Evolutionary conservation across 2,329 filamentous ascomycete species (phyloP).

Genomic region (Claviceps sorghi): DNA sequence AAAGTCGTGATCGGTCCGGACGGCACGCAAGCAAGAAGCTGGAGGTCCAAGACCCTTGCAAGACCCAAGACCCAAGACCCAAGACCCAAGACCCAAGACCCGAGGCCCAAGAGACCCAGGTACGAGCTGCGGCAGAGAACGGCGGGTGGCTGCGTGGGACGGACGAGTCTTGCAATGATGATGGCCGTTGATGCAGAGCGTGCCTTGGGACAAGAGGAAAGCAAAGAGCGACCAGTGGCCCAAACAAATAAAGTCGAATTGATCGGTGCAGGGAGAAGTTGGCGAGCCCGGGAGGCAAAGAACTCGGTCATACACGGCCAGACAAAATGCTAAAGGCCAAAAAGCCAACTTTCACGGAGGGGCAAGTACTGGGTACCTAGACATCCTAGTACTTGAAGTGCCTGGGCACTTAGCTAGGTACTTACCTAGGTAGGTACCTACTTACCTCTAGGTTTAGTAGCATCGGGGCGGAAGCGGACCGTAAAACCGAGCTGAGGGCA

Average conservation of each 20-base stretch:
- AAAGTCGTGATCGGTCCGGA: not conserved
- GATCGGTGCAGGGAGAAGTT: not conserved
- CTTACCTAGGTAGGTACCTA: too few relatives aligned
- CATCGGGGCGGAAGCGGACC: not conserved
- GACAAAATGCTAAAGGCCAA: not conserved
- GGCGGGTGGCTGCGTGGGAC: not conserved
- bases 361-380: not conserved
- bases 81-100: too few relatives aligned
- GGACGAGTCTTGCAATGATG: not conserved
- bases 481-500: not conserved
- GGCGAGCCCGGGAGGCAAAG: not conserved
- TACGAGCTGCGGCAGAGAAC: not conserved
- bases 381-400: too few relatives aligned
- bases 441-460: too few relatives aligned
- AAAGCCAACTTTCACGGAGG: not conserved
- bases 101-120: not conserved
- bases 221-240: not conserved
- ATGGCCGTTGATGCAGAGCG: not conserved
- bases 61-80: too few relatives aligned
- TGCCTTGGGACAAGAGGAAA: not conserved
- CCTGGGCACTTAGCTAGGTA: too few relatives aligned
- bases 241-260: not conserved
- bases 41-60: not conserved
- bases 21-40: not conserved
- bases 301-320: not conserved